Base-by-base conservation (phyloP, 83 land plant species). In the Picea abies region DNA sequence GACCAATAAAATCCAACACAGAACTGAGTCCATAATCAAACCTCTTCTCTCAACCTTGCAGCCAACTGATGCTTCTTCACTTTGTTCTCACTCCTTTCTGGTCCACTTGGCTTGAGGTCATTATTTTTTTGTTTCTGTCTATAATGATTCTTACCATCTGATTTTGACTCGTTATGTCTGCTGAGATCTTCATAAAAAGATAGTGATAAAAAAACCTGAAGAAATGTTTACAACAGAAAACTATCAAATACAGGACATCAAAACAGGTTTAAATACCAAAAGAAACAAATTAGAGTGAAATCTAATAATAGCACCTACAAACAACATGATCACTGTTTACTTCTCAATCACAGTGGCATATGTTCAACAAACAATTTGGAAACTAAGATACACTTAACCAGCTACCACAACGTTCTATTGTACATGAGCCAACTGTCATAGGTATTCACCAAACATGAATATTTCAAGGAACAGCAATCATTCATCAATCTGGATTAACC, bases 141-240 rank as follows among this genome's bases (percentile, higher is more conserved):
- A 25, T 35, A 63, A 83, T 84, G 32, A 9, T 70, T 78, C 86
- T 83, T 81, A 82, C 76, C 75, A 81, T 78, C 81, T 63, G 64
- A 83, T 37, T 91, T 61, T 67, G 68, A 75, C n/a, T 80, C 25
- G 61, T 80, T 80, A 61, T 86, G 68, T 80, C 82, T 93, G 60
- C 87, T 84, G 69, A 98, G 87, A 86, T 94, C 92, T 22, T 98
- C 99, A 90, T 98, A 95, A 87, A 98, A 98, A 4, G 93, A 84
- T 64, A 97, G 78, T 29, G 86, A 86, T 75, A 91, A 79, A 63
- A 95, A 92, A 73, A 93, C 94, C 96, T 93, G 85, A 69, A 17
- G 63, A 69, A 47, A 23, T 20, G 15, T 23, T 52, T 52, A 10
- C 11, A 11, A 52, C 14, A 1, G 56, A 22, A 73, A 73, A 73